Conservation (phyloP, 2,329 filamentous ascomycete species). For the Xylariales sp. region DNA sequence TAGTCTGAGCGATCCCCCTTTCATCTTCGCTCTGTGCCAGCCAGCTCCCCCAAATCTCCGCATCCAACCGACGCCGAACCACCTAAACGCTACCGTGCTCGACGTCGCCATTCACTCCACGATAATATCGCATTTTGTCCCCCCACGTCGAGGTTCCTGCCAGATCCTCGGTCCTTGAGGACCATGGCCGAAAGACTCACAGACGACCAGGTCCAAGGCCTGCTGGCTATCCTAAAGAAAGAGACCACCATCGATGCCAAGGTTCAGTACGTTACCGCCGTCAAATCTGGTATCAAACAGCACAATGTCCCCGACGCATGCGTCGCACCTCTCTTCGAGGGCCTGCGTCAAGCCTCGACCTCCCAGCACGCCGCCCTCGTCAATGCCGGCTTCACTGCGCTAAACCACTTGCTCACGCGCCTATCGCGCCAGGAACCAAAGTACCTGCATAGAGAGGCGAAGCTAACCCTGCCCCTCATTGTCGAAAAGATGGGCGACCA, state of each 20-base stretch:
- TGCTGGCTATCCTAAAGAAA: conserved; percentile 64
- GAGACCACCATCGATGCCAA: conserved; percentile 77
- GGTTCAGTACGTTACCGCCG: conserved; percentile 74
- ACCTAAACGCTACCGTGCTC: neutral
- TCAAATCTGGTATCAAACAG: conserved; percentile 93
- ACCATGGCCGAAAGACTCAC: conserved; percentile 68
- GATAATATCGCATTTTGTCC: conserved; percentile 35
- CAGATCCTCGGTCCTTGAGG: conserved; percentile 44
- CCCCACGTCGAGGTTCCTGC: conserved; percentile 30
- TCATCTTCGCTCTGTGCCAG: neutral
- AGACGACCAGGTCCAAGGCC: conserved; percentile 68
- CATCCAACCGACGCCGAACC: conserved; percentile 8
- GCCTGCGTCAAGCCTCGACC: conserved; percentile 77
- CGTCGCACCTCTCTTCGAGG: conserved; percentile 82
- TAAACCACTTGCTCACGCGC: conserved; percentile 88
- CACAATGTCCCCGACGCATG: conserved; percentile 83
- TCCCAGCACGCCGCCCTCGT: conserved; percentile 82
- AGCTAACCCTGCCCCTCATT: conserved; percentile 77
- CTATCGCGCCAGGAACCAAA: conserved; percentile 86
- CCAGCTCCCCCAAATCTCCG: conserved; percentile 16
- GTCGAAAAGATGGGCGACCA: conserved; percentile 88
- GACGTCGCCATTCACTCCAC: conserved; percentile 3
- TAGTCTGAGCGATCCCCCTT: neutral
- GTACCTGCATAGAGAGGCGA: conserved; percentile 75
- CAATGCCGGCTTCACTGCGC: conserved; percentile 85